Evolutionary conservation across 1,284 basidiomycete genomes (phyloP).

Genomic region (Trametes sp.): DNA sequence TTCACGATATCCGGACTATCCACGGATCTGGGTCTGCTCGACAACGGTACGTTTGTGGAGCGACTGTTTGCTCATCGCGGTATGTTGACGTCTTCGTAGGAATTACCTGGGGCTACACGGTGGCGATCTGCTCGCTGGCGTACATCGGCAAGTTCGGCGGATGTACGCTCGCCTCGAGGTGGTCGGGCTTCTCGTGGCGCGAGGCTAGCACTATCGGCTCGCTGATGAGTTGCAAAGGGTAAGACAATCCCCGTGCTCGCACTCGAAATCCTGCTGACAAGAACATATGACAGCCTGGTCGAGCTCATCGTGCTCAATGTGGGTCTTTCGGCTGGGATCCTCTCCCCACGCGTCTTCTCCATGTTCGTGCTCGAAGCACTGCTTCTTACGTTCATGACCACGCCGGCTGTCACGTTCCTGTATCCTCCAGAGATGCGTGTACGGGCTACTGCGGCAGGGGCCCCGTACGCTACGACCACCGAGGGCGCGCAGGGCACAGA

Average conservation of each 20-base stretch:
- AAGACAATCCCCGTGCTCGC: conserved; percentile 27
- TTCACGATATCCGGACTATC: conserved; percentile 72
- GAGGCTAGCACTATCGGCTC: conserved; percentile 73
- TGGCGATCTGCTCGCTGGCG: conserved; percentile 57
- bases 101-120: conserved; percentile 69
- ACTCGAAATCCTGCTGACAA: neutral
- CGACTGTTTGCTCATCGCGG: neutral
- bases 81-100: conserved; percentile 39
- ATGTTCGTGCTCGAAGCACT: conserved; percentile 96
- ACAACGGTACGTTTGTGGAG: conserved; percentile 43
- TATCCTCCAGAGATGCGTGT: conserved; percentile 76
- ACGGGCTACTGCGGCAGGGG: conserved; percentile 53
- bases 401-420: conserved; percentile 79
- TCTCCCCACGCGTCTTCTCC: conserved; percentile 72
- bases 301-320: conserved; percentile 79
- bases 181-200: conserved; percentile 61
- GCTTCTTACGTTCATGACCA: conserved; percentile 88
- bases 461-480: conserved; percentile 53
- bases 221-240: conserved; percentile 81
- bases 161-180: conserved; percentile 60
- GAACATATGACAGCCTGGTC: conserved; percentile 44
- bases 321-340: conserved; percentile 72
- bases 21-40: conserved; percentile 70
- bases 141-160: conserved; percentile 68
- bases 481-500: conserved; percentile 24